Conservation (phyloP, 2,329 filamentous ascomycete species). For the Penicillium nordicum region DNA sequence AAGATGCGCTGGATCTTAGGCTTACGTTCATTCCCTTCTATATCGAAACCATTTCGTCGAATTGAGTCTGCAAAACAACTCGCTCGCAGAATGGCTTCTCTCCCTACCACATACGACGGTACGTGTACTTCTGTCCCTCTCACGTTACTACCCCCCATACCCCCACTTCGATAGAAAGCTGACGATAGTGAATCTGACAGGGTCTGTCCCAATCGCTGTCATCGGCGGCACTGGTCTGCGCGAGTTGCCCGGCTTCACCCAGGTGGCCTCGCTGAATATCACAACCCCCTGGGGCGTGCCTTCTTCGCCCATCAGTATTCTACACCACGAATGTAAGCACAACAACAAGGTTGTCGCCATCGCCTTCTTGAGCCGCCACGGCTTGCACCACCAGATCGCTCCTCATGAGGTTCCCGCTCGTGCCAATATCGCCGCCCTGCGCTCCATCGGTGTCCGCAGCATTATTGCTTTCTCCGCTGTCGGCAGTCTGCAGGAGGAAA, state of each 20-base stretch:
- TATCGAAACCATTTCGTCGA: slow-evolving; percentile 27
- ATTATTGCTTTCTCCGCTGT: slow-evolving; percentile 95
- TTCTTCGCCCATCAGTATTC: slow-evolving; percentile 74
- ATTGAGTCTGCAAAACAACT: slow-evolving; percentile 36
- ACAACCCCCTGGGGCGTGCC: slow-evolving; percentile 86
- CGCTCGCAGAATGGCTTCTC: slow-evolving; percentile 48
- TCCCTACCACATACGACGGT: slow-evolving; percentile 61
- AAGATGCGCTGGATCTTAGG: slow-evolving; percentile 16
- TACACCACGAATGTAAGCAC: slow-evolving; percentile 76
- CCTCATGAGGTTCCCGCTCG: slow-evolving; percentile 93
- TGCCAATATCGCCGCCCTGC: slow-evolving; percentile 97
- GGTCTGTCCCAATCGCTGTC: slow-evolving; percentile 75
- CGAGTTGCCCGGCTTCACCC: slow-evolving; percentile 80
- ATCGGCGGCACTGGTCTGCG: slow-evolving; percentile 92
- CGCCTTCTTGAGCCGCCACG: slow-evolving; percentile 93
- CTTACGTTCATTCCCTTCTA: slow-evolving; percentile 23
- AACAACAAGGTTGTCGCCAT: slow-evolving; percentile 60
- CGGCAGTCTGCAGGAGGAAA: slow-evolving; percentile 84
- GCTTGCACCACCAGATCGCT: slow-evolving; percentile 79
- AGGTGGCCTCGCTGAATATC: slow-evolving; percentile 73
- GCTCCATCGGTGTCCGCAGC: slow-evolving; percentile 81
- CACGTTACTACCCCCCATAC: slow-evolving; percentile 4
- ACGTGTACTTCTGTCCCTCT: slow-evolving; percentile 25
- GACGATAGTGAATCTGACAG: slow-evolving; percentile 23
- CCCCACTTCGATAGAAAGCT: slow-evolving; percentile 15